These are phyloP conservation scores for Vitis hybrid DNA, from an alignment of 177 flowering plant species.

Conservation along the genomic window DNA sequence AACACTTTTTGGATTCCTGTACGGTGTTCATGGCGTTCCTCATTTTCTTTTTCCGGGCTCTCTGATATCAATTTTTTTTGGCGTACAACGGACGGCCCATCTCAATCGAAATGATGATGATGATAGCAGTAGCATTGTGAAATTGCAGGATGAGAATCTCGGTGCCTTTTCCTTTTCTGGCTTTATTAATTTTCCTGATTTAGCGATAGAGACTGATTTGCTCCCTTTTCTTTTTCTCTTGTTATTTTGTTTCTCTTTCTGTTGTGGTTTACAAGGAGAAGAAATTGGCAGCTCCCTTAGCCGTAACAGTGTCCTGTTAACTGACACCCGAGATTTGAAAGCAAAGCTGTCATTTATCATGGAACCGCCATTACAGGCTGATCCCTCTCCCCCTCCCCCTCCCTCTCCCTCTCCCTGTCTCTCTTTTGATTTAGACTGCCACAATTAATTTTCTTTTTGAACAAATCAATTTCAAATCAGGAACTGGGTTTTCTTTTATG, in stretches of 20 bases:
- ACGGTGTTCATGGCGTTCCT: not conserved
- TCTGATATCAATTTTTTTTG: not conserved
- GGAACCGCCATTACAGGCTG: slow-evolving; percentile 13
- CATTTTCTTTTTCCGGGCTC: slow-evolving; percentile 5
- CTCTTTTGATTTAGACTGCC: no score
- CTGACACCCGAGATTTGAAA: slow-evolving; percentile 12
- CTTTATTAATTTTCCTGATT: not conserved
- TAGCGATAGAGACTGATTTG: not conserved
- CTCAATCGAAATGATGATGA: slow-evolving; percentile 9
- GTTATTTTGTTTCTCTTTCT: not conserved
- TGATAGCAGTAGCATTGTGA: not conserved
- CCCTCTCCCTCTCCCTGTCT: no score
- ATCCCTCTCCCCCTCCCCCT: not conserved
- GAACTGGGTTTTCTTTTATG: no score
- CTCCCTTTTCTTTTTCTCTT: not conserved
- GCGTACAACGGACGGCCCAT: not conserved
- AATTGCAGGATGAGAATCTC: slow-evolving; percentile 3
- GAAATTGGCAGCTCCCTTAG: slow-evolving; percentile 2
- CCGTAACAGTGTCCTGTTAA: slow-evolving; percentile 3
- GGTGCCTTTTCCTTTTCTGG: slow-evolving; percentile 7
- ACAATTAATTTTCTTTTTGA: no score
- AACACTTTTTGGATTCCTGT: not conserved
- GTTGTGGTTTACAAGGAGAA: no score
- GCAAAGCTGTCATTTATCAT: not conserved
- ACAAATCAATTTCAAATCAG: no score